Evolutionary conservation across 768 basidiomycete genomes (phyloP).

Genomic region (Podaxis sp.): DNA sequence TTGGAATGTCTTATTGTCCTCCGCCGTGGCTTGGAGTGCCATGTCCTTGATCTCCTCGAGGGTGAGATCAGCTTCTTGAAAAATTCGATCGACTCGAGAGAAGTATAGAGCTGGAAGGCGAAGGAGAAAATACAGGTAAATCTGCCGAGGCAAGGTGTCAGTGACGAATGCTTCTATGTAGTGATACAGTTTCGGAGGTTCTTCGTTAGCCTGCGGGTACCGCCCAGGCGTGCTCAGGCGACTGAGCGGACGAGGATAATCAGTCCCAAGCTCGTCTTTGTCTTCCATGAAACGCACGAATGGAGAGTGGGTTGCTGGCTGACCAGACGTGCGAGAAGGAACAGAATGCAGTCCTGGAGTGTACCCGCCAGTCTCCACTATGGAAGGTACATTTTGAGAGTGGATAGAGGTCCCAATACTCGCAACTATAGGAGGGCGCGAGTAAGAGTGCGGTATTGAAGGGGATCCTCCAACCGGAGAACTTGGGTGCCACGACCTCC

Average conservation of each 20-base stretch:
- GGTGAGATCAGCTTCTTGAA: conserved; percentile 62
- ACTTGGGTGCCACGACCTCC: background rate
- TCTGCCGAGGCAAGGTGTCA: conserved; percentile 25
- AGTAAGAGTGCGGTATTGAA: background rate
- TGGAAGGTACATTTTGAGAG: background rate
- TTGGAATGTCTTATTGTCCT: conserved; percentile 12
- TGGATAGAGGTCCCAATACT: background rate
- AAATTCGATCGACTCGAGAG: conserved; percentile 61
- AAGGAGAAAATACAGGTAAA: conserved; percentile 42
- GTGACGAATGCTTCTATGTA: background rate
- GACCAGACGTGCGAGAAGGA: background rate
- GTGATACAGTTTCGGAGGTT: background rate
- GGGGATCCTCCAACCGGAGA: background rate
- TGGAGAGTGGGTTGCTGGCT: background rate
- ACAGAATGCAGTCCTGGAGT: background rate
- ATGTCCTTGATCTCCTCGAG: conserved; percentile 53
- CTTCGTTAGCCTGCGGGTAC: background rate
- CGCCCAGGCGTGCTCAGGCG: background rate
- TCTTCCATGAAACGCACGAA: background rate
- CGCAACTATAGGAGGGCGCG: background rate
- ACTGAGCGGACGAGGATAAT: background rate
- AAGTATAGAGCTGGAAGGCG: conserved; percentile 65
- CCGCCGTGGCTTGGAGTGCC: conserved; percentile 29
- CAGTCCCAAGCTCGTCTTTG: background rate
- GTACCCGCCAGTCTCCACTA: background rate